Conservation (phyloP, 2,329 filamentous ascomycete species). For the Aspergillus sp. region DNA sequence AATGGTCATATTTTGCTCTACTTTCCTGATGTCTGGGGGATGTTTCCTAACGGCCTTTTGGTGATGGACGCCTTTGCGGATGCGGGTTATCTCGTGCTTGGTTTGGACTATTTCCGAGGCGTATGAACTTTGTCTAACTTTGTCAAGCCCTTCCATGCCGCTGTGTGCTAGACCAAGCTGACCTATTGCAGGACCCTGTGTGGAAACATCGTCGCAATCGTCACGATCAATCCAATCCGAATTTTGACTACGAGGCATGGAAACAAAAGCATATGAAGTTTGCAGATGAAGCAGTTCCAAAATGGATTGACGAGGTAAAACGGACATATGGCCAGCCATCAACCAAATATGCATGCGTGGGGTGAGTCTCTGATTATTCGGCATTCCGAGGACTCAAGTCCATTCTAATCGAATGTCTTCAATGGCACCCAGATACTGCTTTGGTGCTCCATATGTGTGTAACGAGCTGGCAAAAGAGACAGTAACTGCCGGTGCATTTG, state of each 20-base stretch:
- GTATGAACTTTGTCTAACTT: neutral
- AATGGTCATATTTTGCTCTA: constrained; percentile 3
- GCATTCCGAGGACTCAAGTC: too few species aligned
- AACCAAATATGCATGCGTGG: neutral
- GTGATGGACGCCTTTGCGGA: constrained; percentile 5
- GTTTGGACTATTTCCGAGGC: neutral
- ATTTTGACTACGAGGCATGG: constrained; percentile 53
- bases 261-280: constrained; percentile 47
- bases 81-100: neutral
- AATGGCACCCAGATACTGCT: neutral
- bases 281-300: constrained; percentile 44
- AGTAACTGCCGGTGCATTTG: neutral
- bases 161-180: too few species aligned
- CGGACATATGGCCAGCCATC: neutral
- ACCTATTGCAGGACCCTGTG: constrained; percentile 1
- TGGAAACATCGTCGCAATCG: constrained; percentile 32
- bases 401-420: too few species aligned
- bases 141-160: too few species aligned
- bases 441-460: neutral
- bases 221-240: constrained; percentile 23
- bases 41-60: neutral
- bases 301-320: neutral
- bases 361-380: neutral
- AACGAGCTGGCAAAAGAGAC: neutral
- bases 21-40: constrained; percentile 1